Base-by-base conservation (phyloP, 169 alveolate species). In the Pseudocohnilembus persalinus region DNA sequence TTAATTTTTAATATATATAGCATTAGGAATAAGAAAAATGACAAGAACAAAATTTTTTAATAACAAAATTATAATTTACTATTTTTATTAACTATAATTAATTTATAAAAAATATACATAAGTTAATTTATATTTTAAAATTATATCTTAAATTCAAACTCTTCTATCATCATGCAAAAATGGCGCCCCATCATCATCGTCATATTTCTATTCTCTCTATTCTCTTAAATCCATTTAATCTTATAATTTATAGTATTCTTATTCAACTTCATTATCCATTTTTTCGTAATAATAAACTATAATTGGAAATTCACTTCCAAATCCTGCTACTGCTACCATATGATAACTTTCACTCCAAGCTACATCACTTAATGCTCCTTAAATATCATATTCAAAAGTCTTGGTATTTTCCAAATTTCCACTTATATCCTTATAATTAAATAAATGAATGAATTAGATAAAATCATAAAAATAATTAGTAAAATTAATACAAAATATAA, bases 291-390 rank as follows among this genome's bases (percentile, higher is more conserved):
- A 76, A 74, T 95, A 95, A 26, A 93, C 91, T 31, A 91, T 29
- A 35, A 95, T 88, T 73, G 97, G 96, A 90, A 90, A 92, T 77
- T 92, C 93, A 63, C 91, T 92, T 68, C 97, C 96, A 84, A 95
- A 95, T 1, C 96, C 96, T 75, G 92, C 76, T n/a, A 92, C n/a
- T 30, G 97, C 97, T 80, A 93, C 85, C 96, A 95, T 95, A 84
- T 95, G 92, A 83, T 92, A 95, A 16, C 85, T 86, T 24, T 29
- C 31, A 81, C 91, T 95, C 97, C 97, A 95, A 64, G 88, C 90
- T 27, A 92, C 94, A 81, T 95, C 97, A 75, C 92, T 83, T 15
- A 93, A 93, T 26, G 92, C 73, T 30, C 89, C 89, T 16, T 77
- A 76, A 0, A 85, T 68, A 63, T 35, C 49, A 73, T 78, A 85